Evolutionary conservation across 176 grass and related monocot species (phyloP), one percentile per base, ranked within the genome.

Genomic region (Typha latifolia): DNA sequence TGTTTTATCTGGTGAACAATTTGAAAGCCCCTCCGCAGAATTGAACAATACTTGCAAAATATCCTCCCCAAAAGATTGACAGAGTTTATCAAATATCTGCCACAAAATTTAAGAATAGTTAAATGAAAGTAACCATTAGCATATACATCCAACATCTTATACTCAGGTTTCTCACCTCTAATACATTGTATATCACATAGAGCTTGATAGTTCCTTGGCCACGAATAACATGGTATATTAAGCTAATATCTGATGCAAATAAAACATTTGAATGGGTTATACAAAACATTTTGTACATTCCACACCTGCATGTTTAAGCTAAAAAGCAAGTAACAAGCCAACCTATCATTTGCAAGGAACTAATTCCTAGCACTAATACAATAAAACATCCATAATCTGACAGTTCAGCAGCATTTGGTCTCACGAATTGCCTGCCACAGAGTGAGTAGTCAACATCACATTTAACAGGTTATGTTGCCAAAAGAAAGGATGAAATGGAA

Each of bases 181-280:
- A 78, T 66, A 97, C 89, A 21, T 97, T 97, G 83, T 97, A 97
- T 79, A 97, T 84, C 15, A 97, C 94, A 87, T 97, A 97, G 20
- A 99, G 73, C 75, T 93, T 99, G 64, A 99, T 90, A 7, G 86
- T 99, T 67, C 89, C 89, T 77, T 99, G 94, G 70, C 94, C 94
- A 73, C 89, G 89, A 78, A 99, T 97, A 75, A 97, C 84, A 69
- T 97, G 94, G 77, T 97, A 97, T 86, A 97, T 97, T 79, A 97
- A 86, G 84, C 89, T 97, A 84, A 97, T 97, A 97, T 97, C 94
- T 97, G 89, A 81, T 62, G 74, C 21, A 68, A 11, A 75, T 37
- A 65, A 79, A 76, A 73, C 37, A 81, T 66, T 27, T 62, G 31
- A 47, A 26, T 62, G 20, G 63, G 69, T 70, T 49, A 84, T 63